Base-by-base conservation (phyloP, 2,329 filamentous ascomycete genomes). In the Cercospora sesami region DNA sequence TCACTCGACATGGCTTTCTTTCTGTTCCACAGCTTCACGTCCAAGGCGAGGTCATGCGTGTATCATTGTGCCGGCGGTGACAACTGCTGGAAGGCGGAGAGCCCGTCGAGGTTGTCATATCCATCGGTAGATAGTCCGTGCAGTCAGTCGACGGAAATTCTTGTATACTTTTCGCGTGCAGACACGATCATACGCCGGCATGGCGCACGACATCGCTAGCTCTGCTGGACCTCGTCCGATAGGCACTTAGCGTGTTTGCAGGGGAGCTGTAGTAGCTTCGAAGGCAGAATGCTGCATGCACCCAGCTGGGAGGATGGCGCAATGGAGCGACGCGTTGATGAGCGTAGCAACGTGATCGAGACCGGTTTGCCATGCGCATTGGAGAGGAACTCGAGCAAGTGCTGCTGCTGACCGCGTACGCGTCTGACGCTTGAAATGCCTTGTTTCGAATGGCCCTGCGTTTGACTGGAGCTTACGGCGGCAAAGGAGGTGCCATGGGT, bases 301-400 rank as follows among this genome's bases (percentile, higher is more conserved):
- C n/a, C 61, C 48, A 57, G 39, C 60, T 45, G n/a, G 59, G 42
- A 57, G 18, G 65, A 67, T 67, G 65, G 61, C 65, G 65, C 65
- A 63, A 63, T 39, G 61, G 48, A 57, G 45, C 18, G 10, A 23
- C 18, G 45, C 18, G 45, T 51, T 51, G 21, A 14, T 51, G 45
- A 51, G 45, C 18, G 45, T 51, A 39, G 36, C 36, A 39, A 39
- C 16, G 8, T 8, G 36, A 39, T 39, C 16, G 36, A 39, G 36
- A n/a, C 36, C 36, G 5, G 16, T 39, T 39, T 8, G 3, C 3
- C 16, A 39, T n/a, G 36, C 36, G 16, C 16, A 16, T 16, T n/a
- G 36, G 36, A 39, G 36, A 39, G 16, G 36, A 39, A 39, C 5
- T 39, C 36, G 36, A n/a, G 16, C 36, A 39, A 23, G 45, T 30